phyloP scores from a whole-genome alignment of 2,329 filamentous ascomycete genomes.

The Colletotrichum sp. region DNA sequence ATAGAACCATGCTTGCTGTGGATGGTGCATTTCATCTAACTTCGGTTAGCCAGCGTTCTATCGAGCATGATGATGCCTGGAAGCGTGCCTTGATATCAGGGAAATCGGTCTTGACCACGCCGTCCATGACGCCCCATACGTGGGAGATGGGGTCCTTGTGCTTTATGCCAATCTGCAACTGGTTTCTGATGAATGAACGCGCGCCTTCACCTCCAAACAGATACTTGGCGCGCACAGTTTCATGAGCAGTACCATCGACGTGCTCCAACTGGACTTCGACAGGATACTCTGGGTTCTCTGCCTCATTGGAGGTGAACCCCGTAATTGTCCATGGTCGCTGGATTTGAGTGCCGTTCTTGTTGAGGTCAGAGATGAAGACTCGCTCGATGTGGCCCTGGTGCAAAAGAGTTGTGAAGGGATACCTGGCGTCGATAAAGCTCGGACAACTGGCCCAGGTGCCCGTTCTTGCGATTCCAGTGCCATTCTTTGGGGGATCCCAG shows the following conservation, averaged over 20 bases:
- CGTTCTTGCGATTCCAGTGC: conserved; percentile 66
- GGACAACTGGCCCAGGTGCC: conserved; percentile 88
- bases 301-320: conserved; percentile 64
- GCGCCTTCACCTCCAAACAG: conserved; percentile 76
- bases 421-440: conserved; percentile 77
- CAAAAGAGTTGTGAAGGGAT: conserved; percentile 72
- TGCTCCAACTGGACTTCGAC: conserved; percentile 81
- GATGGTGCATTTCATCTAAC: conserved; percentile 75
- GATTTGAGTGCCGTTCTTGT: conserved; percentile 64
- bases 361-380: conserved; percentile 70
- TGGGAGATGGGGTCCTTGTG: conserved; percentile 73
- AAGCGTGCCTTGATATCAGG: conserved; percentile 72
- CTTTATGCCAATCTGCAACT: conserved; percentile 73
- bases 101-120: conserved; percentile 75
- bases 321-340: conserved; percentile 71
- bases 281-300: conserved; percentile 69
- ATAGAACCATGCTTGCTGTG: conserved; percentile 77
- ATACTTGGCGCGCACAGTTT: conserved; percentile 73
- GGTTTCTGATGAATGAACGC: conserved; percentile 67
- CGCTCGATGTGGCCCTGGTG: conserved; percentile 77
- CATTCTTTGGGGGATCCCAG: conserved; percentile 67
- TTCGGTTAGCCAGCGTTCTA: not conserved
- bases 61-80: not conserved
- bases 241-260: conserved; percentile 72
- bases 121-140: conserved; percentile 80